These are phyloP conservation scores for Paraphaeosphaeria minitans DNA, from an alignment of 2,329 filamentous ascomycete species.

Conservation along the genomic window DNA sequence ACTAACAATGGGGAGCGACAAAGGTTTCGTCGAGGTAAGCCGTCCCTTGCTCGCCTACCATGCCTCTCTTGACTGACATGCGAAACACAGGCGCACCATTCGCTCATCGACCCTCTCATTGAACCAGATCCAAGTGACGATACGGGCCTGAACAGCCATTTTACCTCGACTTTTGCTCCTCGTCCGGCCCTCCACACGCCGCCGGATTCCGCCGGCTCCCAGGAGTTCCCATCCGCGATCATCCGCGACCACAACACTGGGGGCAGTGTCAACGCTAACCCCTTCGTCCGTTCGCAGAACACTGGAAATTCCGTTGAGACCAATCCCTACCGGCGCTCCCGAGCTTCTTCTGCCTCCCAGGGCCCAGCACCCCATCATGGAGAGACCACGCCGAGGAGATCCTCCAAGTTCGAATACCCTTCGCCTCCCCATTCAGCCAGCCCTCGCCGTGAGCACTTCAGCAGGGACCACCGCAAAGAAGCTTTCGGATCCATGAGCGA, in stretches of 20 bases:
- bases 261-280: constrained; percentile 51
- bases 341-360: constrained; percentile 38
- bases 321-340: constrained; percentile 52
- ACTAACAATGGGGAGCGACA: constrained; percentile 23
- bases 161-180: constrained; percentile 54
- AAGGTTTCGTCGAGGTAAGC: constrained; percentile 22
- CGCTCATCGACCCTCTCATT: constrained; percentile 71
- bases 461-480: constrained; percentile 39
- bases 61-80: constrained; percentile 14
- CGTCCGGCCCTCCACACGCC: constrained; percentile 35
- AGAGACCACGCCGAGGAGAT: constrained; percentile 27
- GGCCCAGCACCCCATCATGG: constrained; percentile 24
- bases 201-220: constrained; percentile 37
- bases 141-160: constrained; percentile 66
- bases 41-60: constrained; percentile 3
- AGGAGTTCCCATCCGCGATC: constrained; percentile 29
- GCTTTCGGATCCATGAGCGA: constrained; percentile 39
- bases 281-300: constrained; percentile 48
- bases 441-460: constrained; percentile 52
- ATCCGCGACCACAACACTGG: constrained; percentile 43
- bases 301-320: constrained; percentile 48
- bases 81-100: constrained; percentile 62
- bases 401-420: constrained; percentile 45
- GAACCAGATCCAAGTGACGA: constrained; percentile 71
- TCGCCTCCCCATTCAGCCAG: constrained; percentile 62